Conservation (phyloP, 768 basidiomycete species). For the Xerocomellus intermedius region DNA sequence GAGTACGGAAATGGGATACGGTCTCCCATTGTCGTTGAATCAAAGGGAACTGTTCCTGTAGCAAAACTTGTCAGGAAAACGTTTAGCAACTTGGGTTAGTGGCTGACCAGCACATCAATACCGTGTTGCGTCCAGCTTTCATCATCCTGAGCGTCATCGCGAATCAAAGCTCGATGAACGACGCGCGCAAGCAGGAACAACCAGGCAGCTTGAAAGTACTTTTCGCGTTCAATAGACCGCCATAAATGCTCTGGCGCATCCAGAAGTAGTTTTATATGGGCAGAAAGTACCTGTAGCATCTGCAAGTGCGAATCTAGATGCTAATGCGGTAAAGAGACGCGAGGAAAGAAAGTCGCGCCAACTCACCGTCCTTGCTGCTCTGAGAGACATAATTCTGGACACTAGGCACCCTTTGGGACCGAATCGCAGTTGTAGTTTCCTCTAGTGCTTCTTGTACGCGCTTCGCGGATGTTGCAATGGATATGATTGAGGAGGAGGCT, state of each 20-base stretch:
- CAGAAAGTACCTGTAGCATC: constrained; percentile 71
- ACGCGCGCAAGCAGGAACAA: constrained; percentile 83
- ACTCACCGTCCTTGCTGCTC: constrained; percentile 44
- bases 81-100: not conserved
- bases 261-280: constrained; percentile 86
- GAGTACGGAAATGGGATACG: constrained; percentile 80
- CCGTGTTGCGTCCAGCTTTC: constrained; percentile 57
- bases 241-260: constrained; percentile 93
- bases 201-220: constrained; percentile 83
- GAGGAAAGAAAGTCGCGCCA: not conserved
- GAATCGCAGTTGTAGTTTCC: constrained; percentile 57
- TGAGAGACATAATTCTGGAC: constrained; percentile 41
- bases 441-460: constrained; percentile 62
- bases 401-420: constrained; percentile 45
- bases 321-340: constrained; percentile 1
- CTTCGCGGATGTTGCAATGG: constrained; percentile 66
- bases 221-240: constrained; percentile 77
- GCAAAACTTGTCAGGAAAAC: not conserved
- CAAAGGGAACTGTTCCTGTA: constrained; percentile 81
- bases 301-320: constrained; percentile 62
- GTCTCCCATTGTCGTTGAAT: constrained; percentile 93
- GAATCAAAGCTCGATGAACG: constrained; percentile 71
- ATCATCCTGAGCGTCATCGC: constrained; percentile 63
- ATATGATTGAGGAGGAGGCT: constrained; percentile 82
- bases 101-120: constrained; percentile 58